Percentiles rank a stretch among this genome's conserved stretches.
phyloP scores from a whole-genome alignment of 1,284 basidiomycete species.

The Trichosporon sp. region DNA sequence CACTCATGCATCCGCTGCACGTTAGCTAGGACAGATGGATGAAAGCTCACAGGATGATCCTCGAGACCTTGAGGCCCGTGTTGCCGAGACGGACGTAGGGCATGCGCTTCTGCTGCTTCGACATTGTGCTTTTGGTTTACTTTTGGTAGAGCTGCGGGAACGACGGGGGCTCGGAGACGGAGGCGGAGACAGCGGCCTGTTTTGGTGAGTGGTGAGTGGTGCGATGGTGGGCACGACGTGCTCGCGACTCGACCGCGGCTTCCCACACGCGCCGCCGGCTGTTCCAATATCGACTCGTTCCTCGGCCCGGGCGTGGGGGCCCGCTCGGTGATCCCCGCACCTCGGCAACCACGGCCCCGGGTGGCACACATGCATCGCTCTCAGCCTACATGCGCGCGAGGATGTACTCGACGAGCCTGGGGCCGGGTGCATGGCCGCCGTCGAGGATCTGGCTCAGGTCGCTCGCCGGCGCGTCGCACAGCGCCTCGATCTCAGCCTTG shows the following conservation, averaged over 20 bases:
- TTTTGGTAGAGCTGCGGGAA: background rate
- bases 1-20: constrained; percentile 34
- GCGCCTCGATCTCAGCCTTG: constrained; percentile 84
- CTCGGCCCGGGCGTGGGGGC: background rate
- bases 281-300: background rate
- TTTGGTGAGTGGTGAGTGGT: background rate
- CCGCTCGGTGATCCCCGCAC: background rate
- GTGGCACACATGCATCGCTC: background rate
- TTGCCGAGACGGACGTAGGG: constrained; percentile 36
- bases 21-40: background rate
- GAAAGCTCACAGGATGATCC: constrained; percentile 36
- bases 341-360: background rate
- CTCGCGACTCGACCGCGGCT: background rate
- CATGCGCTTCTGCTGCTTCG: constrained; percentile 10
- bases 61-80: constrained; percentile 41
- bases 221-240: background rate
- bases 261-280: background rate
- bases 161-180: background rate
- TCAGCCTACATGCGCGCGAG: constrained; percentile 9
- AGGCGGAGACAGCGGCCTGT: background rate
- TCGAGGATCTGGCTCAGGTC: background rate
- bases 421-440: background rate
- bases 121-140: background rate
- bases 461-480: constrained; percentile 39
- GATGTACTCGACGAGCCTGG: constrained; percentile 22